These are phyloP conservation scores for Maudiozyma pseudohumilis DNA, from an alignment of 805 yeast genomes.

Conservation along the genomic window DNA sequence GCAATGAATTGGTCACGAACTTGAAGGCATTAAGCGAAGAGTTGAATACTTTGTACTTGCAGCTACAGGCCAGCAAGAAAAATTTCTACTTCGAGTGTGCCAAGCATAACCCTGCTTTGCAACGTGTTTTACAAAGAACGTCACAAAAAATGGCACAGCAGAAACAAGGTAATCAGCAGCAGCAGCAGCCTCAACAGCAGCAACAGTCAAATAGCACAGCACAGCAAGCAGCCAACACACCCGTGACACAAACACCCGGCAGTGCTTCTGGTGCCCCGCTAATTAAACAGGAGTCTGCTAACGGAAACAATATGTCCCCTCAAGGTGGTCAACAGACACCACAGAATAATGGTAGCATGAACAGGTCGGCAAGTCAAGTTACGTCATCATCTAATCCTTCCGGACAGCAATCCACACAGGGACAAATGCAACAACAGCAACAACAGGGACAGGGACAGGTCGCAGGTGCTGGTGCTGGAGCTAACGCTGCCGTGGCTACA, in stretches of 20 bases:
- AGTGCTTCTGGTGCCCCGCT: not conserved
- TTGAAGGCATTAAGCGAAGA: constrained; percentile 21
- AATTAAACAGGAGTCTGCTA: not conserved
- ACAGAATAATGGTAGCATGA: not conserved
- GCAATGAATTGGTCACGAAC: constrained; percentile 19
- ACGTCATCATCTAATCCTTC: no score
- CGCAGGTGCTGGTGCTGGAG: constrained; percentile 31
- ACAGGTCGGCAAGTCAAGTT: no score
- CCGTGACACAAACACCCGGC: constrained; percentile 10
- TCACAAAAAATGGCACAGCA: constrained; percentile 18
- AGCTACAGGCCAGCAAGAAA: constrained; percentile 24
- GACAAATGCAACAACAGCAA: constrained; percentile 2
- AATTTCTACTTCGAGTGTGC: constrained; percentile 29
- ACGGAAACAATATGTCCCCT: no score
- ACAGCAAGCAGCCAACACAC: constrained; percentile 5
- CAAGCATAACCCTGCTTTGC: constrained; percentile 25
- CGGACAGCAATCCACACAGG: not conserved
- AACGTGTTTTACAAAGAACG: constrained; percentile 22
- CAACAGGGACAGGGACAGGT: constrained; percentile 28
- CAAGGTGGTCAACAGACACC: no score
- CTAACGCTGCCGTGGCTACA: constrained; percentile 34
- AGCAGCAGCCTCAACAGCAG: constrained; percentile 12
- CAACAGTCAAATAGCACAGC: constrained; percentile 3
- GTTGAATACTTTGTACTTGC: constrained; percentile 20
- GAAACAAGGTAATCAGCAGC: constrained; percentile 12